Evolutionary conservation across 257 asterid genomes (phyloP).

Genomic region (Plantago ovata): DNA sequence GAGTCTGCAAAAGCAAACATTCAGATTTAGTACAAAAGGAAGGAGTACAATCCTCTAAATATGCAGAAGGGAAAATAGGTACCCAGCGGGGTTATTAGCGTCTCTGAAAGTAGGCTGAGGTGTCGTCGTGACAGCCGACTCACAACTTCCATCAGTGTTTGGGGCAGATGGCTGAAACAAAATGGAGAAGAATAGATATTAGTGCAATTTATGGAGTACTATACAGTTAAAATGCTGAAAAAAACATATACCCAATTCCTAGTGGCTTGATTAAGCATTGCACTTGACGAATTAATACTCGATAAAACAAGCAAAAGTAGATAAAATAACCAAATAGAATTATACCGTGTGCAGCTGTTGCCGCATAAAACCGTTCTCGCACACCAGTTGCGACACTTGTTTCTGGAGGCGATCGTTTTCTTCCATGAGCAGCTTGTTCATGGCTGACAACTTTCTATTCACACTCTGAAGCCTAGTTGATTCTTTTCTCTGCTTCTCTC

Average conservation of each 20-base stretch:
- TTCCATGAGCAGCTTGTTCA: conserved; percentile 94
- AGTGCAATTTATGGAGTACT: too few species aligned
- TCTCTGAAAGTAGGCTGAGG: conserved; percentile 80
- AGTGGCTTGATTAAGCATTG: too few species aligned
- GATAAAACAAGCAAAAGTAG: not conserved
- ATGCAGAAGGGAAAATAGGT: conserved; percentile 8
- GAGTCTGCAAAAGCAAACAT: conserved; percentile 53
- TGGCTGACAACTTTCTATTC: conserved; percentile 71
- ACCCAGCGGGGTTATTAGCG: conserved; percentile 99
- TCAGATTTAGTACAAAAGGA: not conserved
- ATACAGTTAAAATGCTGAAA: too few species aligned
- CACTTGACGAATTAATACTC: not conserved
- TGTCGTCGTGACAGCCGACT: conserved; percentile 68
- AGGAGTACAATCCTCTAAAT: not conserved
- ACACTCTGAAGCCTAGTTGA: conserved; percentile 79
- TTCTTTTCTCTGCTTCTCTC: conserved; percentile 93
- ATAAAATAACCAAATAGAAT: too few species aligned
- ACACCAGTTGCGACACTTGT: conserved; percentile 90
- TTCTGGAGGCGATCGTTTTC: conserved; percentile 94
- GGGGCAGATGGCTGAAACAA: conserved; percentile 50
- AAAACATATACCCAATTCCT: too few species aligned
- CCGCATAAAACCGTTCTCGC: conserved; percentile 80
- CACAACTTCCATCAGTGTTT: conserved; percentile 73
- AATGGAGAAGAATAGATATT: conserved; percentile 3
- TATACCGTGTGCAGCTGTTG: conserved; percentile 79